Conservation (phyloP, 179 eudicot species). For the Patellifolia procumbens region DNA sequence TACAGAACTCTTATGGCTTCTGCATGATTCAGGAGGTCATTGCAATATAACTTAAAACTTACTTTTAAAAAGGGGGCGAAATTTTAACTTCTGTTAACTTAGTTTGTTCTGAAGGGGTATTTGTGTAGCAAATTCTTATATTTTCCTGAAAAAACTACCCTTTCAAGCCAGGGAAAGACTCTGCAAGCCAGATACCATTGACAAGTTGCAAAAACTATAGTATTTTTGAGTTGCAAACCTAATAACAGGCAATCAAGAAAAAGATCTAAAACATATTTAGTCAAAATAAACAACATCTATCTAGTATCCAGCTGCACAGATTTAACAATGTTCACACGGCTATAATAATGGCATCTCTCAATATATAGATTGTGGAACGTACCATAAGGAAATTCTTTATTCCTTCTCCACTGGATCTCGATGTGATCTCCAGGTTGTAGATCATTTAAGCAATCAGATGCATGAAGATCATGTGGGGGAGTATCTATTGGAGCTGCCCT, state of each 20-base stretch:
- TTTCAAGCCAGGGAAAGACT: conserved; percentile 11
- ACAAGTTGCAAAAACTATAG: conserved; percentile 6
- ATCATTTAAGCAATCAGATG: conserved; percentile 72
- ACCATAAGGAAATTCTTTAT: conserved; percentile 98
- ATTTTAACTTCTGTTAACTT: neutral
- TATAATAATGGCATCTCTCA: neutral
- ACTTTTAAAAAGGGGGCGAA: neutral
- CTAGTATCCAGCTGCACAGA: conserved; percentile 21
- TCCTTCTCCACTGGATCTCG: conserved; percentile 99
- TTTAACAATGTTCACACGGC: conserved; percentile 20
- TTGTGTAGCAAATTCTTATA: neutral
- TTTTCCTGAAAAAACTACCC: neutral
- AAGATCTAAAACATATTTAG: conserved; percentile 5
- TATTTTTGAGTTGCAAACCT: neutral
- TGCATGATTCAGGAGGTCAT: conserved; percentile 4
- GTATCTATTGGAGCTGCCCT: conserved; percentile 77
- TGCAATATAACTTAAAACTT: neutral
- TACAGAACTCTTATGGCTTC: neutral
- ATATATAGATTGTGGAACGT: conserved; percentile 18
- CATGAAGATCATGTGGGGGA: conserved; percentile 76
- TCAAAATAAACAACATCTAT: conserved; percentile 33
- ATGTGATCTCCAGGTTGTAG: conserved; percentile 86
- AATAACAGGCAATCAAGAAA: conserved; percentile 18
- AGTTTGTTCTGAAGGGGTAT: neutral
- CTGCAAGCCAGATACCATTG: conserved; percentile 13